A percentile compares a stretch with the other conserved stretches of the same genome.
phyloP scores from a whole-genome alignment of 1,139 yeast species.

The Scheffersomyces illinoinensis region DNA sequence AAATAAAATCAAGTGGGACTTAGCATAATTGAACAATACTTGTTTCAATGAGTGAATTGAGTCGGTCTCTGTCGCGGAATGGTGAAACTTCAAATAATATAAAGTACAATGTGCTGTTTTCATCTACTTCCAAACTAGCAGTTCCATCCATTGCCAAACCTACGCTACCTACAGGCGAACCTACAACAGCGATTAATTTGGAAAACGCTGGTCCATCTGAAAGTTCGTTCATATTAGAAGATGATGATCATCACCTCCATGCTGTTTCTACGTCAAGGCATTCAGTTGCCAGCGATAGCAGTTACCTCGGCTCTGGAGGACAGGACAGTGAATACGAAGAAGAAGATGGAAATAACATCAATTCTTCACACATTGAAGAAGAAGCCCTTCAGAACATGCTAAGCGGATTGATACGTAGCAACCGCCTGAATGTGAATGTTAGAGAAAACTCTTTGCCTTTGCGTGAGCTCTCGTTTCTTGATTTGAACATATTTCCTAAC shows the following conservation, averaged over 20 bases:
- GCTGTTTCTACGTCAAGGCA: not conserved
- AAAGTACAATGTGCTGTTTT: not conserved
- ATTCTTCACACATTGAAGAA: conserved; percentile 10
- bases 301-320: conserved; percentile 4
- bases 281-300: conserved; percentile 2
- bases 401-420: conserved; percentile 22
- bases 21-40: not conserved
- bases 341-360: conserved; percentile 6
- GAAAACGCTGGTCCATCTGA: conserved; percentile 12
- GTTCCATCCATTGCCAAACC: not conserved
- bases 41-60: not conserved
- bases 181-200: conserved; percentile 22
- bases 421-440: conserved; percentile 10
- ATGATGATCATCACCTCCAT: not conserved
- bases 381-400: conserved; percentile 30
- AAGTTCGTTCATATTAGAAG: not conserved
- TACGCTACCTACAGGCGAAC: conserved; percentile 9
- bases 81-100: not conserved
- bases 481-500: conserved; percentile 11
- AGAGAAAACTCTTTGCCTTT: not conserved
- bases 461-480: conserved; percentile 5
- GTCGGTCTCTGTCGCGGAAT: not conserved
- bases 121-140: not conserved
- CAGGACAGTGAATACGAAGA: conserved; percentile 9
- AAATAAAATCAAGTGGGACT: not conserved